phyloP scores from a whole-genome alignment of 2,329 filamentous ascomycete species.

The Colletotrichum costaricense region DNA sequence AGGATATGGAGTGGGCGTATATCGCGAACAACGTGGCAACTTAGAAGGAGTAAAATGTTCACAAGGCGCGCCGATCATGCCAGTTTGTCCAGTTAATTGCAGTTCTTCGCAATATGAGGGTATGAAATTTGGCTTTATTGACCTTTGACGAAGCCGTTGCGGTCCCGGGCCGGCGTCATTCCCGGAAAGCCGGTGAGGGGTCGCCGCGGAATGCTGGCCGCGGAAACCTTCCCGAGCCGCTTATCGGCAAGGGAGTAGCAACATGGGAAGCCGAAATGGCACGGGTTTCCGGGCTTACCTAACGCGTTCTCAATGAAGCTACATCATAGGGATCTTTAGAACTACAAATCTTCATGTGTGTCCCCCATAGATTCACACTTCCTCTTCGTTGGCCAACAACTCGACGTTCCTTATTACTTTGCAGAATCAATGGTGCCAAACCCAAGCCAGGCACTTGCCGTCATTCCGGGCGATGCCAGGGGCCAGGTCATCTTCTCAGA shows the following conservation, averaged over 20 bases:
- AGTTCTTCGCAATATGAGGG: too few relatives aligned
- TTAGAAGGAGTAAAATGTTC: neutral
- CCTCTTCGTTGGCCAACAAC: neutral
- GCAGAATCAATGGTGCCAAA: neutral
- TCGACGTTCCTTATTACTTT: neutral
- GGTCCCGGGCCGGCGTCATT: neutral
- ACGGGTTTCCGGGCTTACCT: too few relatives aligned
- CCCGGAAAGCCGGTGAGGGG: neutral
- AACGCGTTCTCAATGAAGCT: neutral
- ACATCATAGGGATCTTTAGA: neutral
- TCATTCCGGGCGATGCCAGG: neutral
- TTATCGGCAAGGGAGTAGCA: neutral
- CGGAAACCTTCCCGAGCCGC: neutral
- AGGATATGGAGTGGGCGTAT: constrained; percentile 18
- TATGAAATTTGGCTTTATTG: too few relatives aligned
- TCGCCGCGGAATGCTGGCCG: neutral
- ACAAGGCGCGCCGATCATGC: neutral
- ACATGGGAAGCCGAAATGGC: too few relatives aligned
- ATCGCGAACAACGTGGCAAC: neutral
- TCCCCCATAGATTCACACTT: neutral
- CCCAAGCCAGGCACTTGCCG: neutral
- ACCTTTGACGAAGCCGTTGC: neutral
- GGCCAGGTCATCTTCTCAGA: neutral
- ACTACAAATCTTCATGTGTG: neutral
- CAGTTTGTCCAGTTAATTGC: too few relatives aligned